Evolutionary conservation across 805 yeast genomes (phyloP).

Genomic region (Yamadazyma olivae): DNA sequence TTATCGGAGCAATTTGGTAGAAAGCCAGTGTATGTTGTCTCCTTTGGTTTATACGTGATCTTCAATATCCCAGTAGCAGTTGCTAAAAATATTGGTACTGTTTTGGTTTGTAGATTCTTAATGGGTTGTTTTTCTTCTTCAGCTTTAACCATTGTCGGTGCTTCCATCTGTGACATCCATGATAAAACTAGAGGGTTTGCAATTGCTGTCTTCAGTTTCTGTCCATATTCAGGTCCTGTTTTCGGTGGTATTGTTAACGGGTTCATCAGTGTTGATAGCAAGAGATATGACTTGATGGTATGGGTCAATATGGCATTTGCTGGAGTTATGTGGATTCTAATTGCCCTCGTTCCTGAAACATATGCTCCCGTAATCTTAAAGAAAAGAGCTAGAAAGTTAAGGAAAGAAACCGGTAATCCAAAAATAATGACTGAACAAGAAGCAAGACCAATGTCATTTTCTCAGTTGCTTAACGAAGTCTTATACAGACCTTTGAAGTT

Average conservation of each 20-base stretch:
- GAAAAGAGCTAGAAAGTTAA: constrained; percentile 58
- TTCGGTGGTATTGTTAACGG: constrained; percentile 88
- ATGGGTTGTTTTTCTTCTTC: constrained; percentile 86
- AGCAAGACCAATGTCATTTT: constrained; percentile 67
- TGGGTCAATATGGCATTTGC: constrained; percentile 95
- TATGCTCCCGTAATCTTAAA: constrained; percentile 79
- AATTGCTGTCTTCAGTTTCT: constrained; percentile 86
- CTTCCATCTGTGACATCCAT: constrained; percentile 87
- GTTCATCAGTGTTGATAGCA: constrained; percentile 72
- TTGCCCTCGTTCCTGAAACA: constrained; percentile 79
- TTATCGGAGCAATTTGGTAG: constrained; percentile 83
- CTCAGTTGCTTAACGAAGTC: constrained; percentile 70
- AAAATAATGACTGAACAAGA: constrained; percentile 93
- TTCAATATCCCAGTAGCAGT: constrained; percentile 88
- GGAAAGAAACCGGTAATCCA: constrained; percentile 78
- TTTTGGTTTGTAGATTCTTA: constrained; percentile 77
- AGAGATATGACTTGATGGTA: constrained; percentile 63
- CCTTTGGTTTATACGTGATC: constrained; percentile 69
- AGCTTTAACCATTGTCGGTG: constrained; percentile 85
- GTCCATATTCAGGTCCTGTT: constrained; percentile 92
- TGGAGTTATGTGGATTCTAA: constrained; percentile 73
- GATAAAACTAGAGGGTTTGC: constrained; percentile 81
- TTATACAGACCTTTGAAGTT: constrained; percentile 78
- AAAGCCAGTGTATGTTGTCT: constrained; percentile 75
- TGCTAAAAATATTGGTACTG: constrained; percentile 76